phyloP scores from a whole-genome alignment of 768 basidiomycete species.

The Leucosporidium creatinivorum region DNA sequence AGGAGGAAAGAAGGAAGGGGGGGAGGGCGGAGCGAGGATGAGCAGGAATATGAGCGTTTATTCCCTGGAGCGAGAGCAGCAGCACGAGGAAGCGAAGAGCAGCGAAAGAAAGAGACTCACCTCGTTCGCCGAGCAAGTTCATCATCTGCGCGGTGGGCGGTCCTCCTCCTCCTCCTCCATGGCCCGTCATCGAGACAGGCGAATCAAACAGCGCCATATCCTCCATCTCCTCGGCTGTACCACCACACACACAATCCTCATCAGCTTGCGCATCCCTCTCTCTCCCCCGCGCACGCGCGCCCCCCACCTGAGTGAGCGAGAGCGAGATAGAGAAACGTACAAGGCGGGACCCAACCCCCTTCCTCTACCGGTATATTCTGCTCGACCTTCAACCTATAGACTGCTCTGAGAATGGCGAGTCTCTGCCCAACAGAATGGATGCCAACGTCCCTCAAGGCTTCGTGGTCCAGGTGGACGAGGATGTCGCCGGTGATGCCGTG shows the following conservation, averaged over 20 bases:
- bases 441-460: constrained; percentile 76
- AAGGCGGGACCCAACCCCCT: constrained; percentile 80
- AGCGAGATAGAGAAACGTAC: constrained; percentile 43
- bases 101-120: background rate
- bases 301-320: background rate
- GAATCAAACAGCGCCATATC: background rate
- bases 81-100: background rate
- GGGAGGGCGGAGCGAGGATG: no score
- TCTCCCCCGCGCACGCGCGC: background rate
- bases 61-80: background rate
- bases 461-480: constrained; percentile 72
- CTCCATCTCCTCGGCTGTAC: constrained; percentile 24
- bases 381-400: constrained; percentile 80
- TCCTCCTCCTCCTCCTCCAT: constrained; percentile 1
- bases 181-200: no score
- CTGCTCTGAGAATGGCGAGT: constrained; percentile 79
- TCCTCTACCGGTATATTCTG: constrained; percentile 74
- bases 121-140: constrained; percentile 20
- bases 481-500: constrained; percentile 89
- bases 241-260: no score
- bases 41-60: background rate
- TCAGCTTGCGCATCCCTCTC: background rate
- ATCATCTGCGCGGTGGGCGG: constrained; percentile 17
- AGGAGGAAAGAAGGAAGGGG: no score
- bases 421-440: constrained; percentile 86